phyloP scores from a whole-genome alignment of 345 rosid genomes.

The Euphorbia pulcherrima region DNA sequence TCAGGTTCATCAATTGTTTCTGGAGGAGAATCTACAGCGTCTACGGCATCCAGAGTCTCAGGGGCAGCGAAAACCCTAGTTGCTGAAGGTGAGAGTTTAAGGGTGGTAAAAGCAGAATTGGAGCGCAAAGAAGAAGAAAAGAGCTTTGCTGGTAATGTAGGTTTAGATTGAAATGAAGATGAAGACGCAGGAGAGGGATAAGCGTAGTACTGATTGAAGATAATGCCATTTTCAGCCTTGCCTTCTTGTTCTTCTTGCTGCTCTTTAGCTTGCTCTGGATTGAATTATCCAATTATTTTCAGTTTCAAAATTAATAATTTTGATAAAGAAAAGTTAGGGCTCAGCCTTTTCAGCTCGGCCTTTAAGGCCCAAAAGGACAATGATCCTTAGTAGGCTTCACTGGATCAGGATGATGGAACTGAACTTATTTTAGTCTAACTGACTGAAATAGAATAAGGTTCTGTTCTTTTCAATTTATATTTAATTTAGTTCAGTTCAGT shows the following conservation, averaged over 20 bases:
- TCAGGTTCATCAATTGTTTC: slow-evolving; percentile 39
- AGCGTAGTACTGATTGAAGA: slow-evolving; percentile 51
- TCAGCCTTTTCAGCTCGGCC: background rate
- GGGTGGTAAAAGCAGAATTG: slow-evolving; percentile 22
- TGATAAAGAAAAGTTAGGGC: background rate
- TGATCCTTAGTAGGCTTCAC: background rate
- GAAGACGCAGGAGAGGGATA: slow-evolving; percentile 43
- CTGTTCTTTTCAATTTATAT: too few relatives aligned
- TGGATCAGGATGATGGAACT: too few relatives aligned
- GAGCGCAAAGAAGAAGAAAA: slow-evolving; percentile 30
- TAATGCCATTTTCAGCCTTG: slow-evolving; percentile 44
- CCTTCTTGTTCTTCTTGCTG: slow-evolving; percentile 5
- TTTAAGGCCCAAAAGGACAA: background rate
- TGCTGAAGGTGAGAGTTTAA: slow-evolving; percentile 37
- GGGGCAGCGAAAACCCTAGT: slow-evolving; percentile 56
- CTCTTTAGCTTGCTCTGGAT: background rate
- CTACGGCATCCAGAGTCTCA: slow-evolving; percentile 50
- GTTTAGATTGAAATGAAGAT: slow-evolving; percentile 30
- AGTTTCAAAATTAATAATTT: background rate
- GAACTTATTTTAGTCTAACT: too few relatives aligned
- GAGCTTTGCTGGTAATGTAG: slow-evolving; percentile 30
- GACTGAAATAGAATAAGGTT: too few relatives aligned
- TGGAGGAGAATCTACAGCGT: slow-evolving; percentile 5
- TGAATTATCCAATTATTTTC: slow-evolving; percentile 22
- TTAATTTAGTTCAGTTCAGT: too few relatives aligned